Evolutionary conservation across 805 yeast genomes (phyloP), one percentile per base, ranked within the genome.

Genomic region (Candida cerambycidarum): DNA sequence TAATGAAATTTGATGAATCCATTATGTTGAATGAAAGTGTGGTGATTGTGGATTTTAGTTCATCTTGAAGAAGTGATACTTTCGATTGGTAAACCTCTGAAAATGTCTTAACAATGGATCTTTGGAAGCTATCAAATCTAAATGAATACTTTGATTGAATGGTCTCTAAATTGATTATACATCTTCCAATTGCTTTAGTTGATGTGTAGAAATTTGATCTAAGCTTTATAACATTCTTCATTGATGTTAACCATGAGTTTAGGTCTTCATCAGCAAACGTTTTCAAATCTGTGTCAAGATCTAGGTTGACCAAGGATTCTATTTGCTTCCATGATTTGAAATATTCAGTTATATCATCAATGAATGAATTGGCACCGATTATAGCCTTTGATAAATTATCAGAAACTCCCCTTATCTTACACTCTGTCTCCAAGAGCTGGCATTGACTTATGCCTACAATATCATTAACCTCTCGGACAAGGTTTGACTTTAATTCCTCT

Each of bases 121-220:
- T 65, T 47, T 80, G 84, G 79, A 88, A 84, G 2, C 56, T 48
- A 44, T 81, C 84, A 62, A 77, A 83, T 51, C 76, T 79, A 2
- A 80, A 58, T 29, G 62, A 64, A 5, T 81, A 68, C 28, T 79
- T 62, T 0, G 74, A 56, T 45, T 80, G 85, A 2, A 82, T 83
- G 12, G 73, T 73, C 7, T 73, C 69, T 53, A 70, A 78, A 32
- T 76, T 70, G 28, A 86, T 57, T 0, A 45, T 36, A 12, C 73
- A 41, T 1, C 56, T 45, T 2, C 51, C 48, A 17, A 44, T 36
- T 21, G 10, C 11, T 10, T 19, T 17, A 11, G 30, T 24, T 10
- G 39, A 28, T 24, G 16, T 68, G 43, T 83, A 88, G 54, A 85
- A 76, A 0, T 72, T 58, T 0, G 58, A 43, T 37, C 81, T 65